Evolutionary conservation across 2,329 filamentous ascomycete genomes (phyloP).

Genomic region (Tolypocladium paradoxum): DNA sequence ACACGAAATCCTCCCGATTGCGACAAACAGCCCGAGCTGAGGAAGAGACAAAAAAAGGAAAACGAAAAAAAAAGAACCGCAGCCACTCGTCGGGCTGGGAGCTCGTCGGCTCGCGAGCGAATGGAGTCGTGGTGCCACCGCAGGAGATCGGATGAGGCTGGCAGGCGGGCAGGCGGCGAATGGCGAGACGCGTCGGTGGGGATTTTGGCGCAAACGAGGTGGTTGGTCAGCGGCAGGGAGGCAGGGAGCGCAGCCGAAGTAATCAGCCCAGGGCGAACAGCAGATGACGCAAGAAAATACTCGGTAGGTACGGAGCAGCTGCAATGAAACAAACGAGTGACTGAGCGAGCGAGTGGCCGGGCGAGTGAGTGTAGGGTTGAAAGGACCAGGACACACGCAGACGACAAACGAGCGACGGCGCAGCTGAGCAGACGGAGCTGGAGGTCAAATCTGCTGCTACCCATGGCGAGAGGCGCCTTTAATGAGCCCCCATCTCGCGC

Average conservation of each 20-base stretch:
- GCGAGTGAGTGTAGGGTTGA: neutral
- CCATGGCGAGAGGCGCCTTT: neutral
- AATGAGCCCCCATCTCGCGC: neutral
- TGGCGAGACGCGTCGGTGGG: neutral
- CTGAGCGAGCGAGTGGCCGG: neutral
- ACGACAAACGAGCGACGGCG: neutral
- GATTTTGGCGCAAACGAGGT: neutral
- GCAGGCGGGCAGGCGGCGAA: neutral
- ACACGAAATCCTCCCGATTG: neutral
- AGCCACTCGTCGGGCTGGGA: neutral
- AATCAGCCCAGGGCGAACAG: neutral
- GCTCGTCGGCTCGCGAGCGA: neutral
- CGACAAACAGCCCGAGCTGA: neutral
- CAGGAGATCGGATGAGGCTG: neutral
- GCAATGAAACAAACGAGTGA: neutral
- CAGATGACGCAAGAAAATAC: neutral
- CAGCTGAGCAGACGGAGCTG: too few species aligned
- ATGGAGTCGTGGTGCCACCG: neutral
- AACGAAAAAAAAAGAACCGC: neutral
- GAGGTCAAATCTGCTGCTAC: neutral
- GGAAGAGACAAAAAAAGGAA: neutral
- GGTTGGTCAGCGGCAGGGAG: neutral
- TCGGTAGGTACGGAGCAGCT: neutral
- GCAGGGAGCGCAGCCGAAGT: neutral
- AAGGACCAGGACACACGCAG: neutral